Percentiles rank a stretch among this genome's conserved stretches.
phyloP scores from a whole-genome alignment of 2,329 filamentous ascomycete genomes.

The Fusarium keratoplasticum region DNA sequence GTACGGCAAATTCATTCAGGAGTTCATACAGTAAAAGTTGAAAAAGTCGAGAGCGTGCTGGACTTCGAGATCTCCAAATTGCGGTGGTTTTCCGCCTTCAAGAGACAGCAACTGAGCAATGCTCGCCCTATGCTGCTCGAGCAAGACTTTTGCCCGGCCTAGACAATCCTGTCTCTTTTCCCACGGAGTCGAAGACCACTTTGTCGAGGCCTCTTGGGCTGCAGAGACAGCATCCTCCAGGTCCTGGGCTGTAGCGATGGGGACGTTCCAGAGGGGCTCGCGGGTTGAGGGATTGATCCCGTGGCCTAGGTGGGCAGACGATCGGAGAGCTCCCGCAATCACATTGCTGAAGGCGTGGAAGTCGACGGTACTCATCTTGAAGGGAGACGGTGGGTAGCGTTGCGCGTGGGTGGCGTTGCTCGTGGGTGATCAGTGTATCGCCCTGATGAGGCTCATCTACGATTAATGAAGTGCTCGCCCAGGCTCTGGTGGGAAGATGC shows the following conservation, averaged over 20 bases:
- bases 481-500: background rate
- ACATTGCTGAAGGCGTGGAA: background rate
- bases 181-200: slow-evolving; percentile 5
- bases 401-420: background rate
- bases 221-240: background rate
- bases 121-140: background rate
- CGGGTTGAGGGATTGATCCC: slow-evolving; percentile 4
- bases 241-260: background rate
- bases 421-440: background rate
- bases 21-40: background rate
- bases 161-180: background rate
- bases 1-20: background rate
- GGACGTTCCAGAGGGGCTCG: slow-evolving; percentile 9
- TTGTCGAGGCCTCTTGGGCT: background rate
- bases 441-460: background rate
- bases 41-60: background rate
- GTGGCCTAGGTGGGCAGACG: background rate
- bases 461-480: background rate
- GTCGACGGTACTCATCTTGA: background rate
- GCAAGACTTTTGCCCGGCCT: background rate
- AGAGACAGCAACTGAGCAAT: background rate
- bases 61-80: slow-evolving; percentile 49
- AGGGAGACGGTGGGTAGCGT: background rate
- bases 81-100: slow-evolving; percentile 44
- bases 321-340: background rate